Evolutionary conservation across 2,329 filamentous ascomycete genomes (phyloP).

Genomic region (Sordariomycetes sp.): DNA sequence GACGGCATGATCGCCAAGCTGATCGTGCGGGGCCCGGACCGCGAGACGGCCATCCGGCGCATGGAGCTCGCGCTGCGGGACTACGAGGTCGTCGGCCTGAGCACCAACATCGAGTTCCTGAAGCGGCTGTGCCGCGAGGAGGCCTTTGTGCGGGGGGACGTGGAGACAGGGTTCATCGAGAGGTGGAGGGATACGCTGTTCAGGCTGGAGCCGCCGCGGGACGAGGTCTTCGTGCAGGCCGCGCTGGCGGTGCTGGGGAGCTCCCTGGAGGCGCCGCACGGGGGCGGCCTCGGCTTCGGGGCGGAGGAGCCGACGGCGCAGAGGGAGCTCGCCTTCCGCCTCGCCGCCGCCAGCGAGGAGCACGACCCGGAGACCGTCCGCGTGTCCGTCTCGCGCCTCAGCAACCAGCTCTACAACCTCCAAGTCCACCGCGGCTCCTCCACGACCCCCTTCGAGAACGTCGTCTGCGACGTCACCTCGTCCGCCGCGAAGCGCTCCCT

Average conservation of each 20-base stretch:
- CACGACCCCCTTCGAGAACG: conserved; percentile 29
- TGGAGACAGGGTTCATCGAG: conserved; percentile 94
- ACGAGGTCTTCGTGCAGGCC: conserved; percentile 78
- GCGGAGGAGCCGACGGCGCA: conserved; percentile 26
- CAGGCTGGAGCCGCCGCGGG: conserved; percentile 42
- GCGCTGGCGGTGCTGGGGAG: conserved; percentile 58
- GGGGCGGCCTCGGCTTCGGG: conserved; percentile 44
- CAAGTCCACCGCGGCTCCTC: conserved; percentile 28
- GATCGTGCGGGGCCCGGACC: conserved; percentile 73
- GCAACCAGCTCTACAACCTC: conserved; percentile 34
- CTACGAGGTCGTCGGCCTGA: conserved; percentile 86
- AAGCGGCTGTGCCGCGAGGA: conserved; percentile 75
- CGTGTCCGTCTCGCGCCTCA: conserved; percentile 37
- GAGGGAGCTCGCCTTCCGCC: conserved; percentile 40
- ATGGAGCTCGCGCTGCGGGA: conserved; percentile 69
- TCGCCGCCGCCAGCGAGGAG: conserved; percentile 50
- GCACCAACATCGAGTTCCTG: conserved; percentile 94
- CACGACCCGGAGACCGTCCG: conserved; percentile 53
- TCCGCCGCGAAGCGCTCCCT: conserved; percentile 25
- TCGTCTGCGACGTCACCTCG: conserved; percentile 22
- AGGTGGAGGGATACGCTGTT: conserved; percentile 80
- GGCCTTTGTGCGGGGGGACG: conserved; percentile 75
- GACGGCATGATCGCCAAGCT: conserved; percentile 99
- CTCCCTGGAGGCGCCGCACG: conserved; percentile 25
- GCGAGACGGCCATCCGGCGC: conserved; percentile 74